Evolutionary conservation across 1,284 basidiomycete genomes (phyloP).

Genomic region (Tilletia horrida): DNA sequence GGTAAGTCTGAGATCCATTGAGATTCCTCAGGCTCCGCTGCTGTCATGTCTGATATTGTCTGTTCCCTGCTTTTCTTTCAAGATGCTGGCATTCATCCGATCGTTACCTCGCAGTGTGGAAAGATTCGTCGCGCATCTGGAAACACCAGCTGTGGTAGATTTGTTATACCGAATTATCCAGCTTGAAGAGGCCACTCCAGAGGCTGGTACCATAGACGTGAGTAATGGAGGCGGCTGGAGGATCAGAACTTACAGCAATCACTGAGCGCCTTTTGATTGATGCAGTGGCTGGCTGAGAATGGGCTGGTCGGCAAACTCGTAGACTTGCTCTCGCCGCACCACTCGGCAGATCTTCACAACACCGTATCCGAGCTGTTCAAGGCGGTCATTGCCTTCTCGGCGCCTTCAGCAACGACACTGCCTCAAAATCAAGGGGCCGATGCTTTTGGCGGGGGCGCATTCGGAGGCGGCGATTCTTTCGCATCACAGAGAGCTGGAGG

Average conservation of each 20-base stretch:
- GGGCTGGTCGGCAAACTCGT: constrained; percentile 78
- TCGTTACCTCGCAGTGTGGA: constrained; percentile 77
- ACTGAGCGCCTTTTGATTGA: neutral
- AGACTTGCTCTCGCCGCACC: constrained; percentile 74
- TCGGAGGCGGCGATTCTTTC: constrained; percentile 28
- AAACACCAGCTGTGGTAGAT: constrained; percentile 86
- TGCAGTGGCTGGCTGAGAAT: constrained; percentile 80
- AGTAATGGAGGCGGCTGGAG: constrained; percentile 42
- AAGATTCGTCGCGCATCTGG: constrained; percentile 78
- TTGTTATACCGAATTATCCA: constrained; percentile 87
- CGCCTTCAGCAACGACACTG: constrained; percentile 71
- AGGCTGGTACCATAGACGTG: constrained; percentile 79
- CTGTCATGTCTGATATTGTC: neutral
- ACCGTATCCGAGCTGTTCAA: constrained; percentile 90
- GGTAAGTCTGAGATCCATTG: constrained; percentile 59
- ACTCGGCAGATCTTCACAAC: constrained; percentile 75
- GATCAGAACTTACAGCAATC: constrained; percentile 32
- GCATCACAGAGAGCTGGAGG: constrained; percentile 29
- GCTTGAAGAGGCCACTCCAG: constrained; percentile 79
- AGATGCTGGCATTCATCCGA: constrained; percentile 92
- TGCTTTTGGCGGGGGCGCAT: constrained; percentile 32
- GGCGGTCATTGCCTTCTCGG: constrained; percentile 88
- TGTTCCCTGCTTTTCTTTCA: constrained; percentile 23
- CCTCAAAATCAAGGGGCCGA: constrained; percentile 51
- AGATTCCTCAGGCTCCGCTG: too few relatives aligned